phyloP scores from a whole-genome alignment of 257 asterid genomes.

The Catharanthus roseus region DNA sequence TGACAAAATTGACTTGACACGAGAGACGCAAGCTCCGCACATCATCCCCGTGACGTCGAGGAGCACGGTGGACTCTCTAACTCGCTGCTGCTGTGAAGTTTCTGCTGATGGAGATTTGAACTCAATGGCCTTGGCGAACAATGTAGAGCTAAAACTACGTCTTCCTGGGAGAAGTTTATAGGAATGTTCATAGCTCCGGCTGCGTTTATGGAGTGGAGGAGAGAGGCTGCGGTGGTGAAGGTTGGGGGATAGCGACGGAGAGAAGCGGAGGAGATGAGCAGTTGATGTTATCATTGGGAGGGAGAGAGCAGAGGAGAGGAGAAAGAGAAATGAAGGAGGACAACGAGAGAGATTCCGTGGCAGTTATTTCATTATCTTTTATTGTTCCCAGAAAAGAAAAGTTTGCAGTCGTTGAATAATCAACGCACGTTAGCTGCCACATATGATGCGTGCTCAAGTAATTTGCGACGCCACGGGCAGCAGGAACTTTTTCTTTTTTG shows the following conservation, averaged over 20 bases:
- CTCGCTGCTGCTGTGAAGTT: conserved; percentile 20
- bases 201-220: conserved; percentile 21
- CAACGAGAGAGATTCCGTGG: not conserved
- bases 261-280: conserved; percentile 54
- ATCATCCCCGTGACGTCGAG: conserved; percentile 92
- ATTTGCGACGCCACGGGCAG: not conserved
- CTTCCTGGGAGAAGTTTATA: conserved; percentile 15
- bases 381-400: too few species aligned
- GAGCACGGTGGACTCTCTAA: conserved; percentile 38
- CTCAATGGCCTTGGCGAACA: conserved; percentile 55
- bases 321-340: not conserved
- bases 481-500: too few species aligned
- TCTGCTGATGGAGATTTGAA: conserved; percentile 27
- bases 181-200: conserved; percentile 21
- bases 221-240: conserved; percentile 13
- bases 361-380: not conserved
- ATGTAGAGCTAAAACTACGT: conserved; percentile 29
- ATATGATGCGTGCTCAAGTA: not conserved
- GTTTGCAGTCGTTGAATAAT: not conserved
- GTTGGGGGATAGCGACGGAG: conserved; percentile 27
- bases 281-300: conserved; percentile 32
- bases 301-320: not conserved
- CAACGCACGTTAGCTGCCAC: not conserved
- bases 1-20: conserved; percentile 72
- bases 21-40: conserved; percentile 97